phyloP scores from a whole-genome alignment of 768 basidiomycete species.

The Calocera viscosa region DNA sequence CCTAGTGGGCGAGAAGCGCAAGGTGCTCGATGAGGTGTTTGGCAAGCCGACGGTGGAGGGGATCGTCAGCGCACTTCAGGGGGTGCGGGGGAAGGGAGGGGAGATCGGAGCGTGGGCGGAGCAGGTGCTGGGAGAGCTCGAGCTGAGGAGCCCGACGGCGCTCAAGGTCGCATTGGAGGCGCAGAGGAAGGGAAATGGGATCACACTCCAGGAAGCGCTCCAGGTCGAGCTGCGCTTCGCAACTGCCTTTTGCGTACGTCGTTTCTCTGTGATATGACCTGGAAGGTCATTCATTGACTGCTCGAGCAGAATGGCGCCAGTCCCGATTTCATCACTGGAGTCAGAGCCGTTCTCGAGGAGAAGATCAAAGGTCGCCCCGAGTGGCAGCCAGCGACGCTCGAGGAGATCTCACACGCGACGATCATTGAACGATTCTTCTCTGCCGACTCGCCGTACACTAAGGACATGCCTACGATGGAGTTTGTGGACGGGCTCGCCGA shows the following conservation, averaged over 20 bases:
- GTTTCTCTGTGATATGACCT: neutral
- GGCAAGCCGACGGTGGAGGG: constrained; percentile 52
- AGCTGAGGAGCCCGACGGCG: constrained; percentile 76
- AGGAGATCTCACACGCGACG: constrained; percentile 43
- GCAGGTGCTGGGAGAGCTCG: constrained; percentile 49
- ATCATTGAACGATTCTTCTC: constrained; percentile 60
- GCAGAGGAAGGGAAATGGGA: constrained; percentile 52
- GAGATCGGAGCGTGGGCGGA: constrained; percentile 60
- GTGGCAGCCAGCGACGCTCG: constrained; percentile 58
- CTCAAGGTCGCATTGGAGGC: constrained; percentile 79
- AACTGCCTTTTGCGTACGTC: constrained; percentile 75
- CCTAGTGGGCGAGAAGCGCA: constrained; percentile 44
- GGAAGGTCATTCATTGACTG: neutral
- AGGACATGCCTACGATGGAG: constrained; percentile 35
- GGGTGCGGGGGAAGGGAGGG: constrained; percentile 30
- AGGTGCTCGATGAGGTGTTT: constrained; percentile 76
- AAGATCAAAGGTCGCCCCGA: constrained; percentile 40
- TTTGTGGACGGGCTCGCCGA: constrained; percentile 28
- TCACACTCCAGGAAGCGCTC: constrained; percentile 53
- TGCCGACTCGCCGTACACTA: constrained; percentile 36
- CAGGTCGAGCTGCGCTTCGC: constrained; percentile 82
- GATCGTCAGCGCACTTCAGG: constrained; percentile 47
- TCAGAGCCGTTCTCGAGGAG: constrained; percentile 52
- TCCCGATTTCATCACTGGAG: constrained; percentile 73
- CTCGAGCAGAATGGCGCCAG: constrained; percentile 56